Conservation (phyloP, 2,329 filamentous ascomycete genomes). For the Sporothrix brunneoviolacea region DNA sequence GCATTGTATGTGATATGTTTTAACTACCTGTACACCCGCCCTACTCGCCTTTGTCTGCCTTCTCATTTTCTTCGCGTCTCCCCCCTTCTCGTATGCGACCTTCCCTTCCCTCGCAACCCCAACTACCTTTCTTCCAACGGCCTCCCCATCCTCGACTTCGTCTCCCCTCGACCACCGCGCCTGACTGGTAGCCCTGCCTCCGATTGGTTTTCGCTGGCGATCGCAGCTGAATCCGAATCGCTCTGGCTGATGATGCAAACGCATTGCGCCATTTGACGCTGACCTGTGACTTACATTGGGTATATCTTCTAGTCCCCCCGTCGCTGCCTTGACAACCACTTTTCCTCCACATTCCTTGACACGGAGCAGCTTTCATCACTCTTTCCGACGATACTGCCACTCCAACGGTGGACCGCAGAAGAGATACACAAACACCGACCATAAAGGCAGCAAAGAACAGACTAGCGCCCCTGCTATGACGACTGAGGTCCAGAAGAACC, state of each 20-base stretch:
- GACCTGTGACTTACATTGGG: too few relatives aligned
- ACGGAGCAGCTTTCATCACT: not conserved
- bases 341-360: not conserved
- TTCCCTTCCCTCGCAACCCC: not conserved
- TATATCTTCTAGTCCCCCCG: not conserved
- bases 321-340: too few relatives aligned
- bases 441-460: not conserved
- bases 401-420: not conserved
- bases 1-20: too few relatives aligned
- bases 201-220: not conserved
- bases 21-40: too few relatives aligned
- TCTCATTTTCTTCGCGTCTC: not conserved
- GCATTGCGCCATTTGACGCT: conserved; percentile 7
- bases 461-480: conserved; percentile 13
- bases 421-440: not conserved
- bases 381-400: not conserved
- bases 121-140: too few relatives aligned
- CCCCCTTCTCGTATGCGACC: not conserved
- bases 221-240: not conserved
- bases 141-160: too few relatives aligned
- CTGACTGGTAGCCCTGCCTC: not conserved
- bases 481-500: conserved; percentile 23
- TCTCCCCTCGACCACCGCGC: too few relatives aligned
- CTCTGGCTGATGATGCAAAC: not conserved
- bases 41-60: too few relatives aligned